Conservation (phyloP, 495 filamentous ascomycete genomes). For the Xylaria telfairii region DNA sequence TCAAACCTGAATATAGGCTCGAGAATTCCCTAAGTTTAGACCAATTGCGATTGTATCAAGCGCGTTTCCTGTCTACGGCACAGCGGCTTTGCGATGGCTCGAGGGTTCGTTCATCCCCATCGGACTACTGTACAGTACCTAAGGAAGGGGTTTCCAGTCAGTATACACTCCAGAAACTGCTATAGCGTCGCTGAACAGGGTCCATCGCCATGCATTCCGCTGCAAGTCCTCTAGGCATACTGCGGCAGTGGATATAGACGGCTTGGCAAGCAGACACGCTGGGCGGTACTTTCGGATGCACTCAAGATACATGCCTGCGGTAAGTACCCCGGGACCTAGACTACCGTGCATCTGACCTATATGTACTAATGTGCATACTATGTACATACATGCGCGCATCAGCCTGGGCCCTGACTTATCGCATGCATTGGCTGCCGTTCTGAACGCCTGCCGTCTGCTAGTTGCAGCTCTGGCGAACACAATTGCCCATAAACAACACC, state of each 20-base stretch:
- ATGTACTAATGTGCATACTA: conserved; percentile 26
- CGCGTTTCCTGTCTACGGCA: neutral
- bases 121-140: neutral
- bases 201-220: conserved; percentile 3
- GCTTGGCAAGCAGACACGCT: neutral
- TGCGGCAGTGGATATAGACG: conserved; percentile 8
- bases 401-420: conserved; percentile 46
- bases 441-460: conserved; percentile 38
- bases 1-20: neutral
- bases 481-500: neutral
- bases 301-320: neutral
- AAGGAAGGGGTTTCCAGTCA: conserved; percentile 6
- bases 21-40: neutral
- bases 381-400: conserved; percentile 33
- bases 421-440: conserved; percentile 54
- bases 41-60: conserved; percentile 5
- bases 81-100: neutral
- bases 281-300: conserved; percentile 5
- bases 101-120: neutral
- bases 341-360: conserved; percentile 11
- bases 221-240: conserved; percentile 7
- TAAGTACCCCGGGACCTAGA: conserved; percentile 14
- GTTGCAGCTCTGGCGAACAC: conserved; percentile 41
- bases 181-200: neutral
- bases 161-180: neutral